A percentile compares a stretch with the other conserved stretches of the same genome.
Conservation (phyloP, 2,329 filamentous ascomycete genomes). For the Diplodia seriata region DNA sequence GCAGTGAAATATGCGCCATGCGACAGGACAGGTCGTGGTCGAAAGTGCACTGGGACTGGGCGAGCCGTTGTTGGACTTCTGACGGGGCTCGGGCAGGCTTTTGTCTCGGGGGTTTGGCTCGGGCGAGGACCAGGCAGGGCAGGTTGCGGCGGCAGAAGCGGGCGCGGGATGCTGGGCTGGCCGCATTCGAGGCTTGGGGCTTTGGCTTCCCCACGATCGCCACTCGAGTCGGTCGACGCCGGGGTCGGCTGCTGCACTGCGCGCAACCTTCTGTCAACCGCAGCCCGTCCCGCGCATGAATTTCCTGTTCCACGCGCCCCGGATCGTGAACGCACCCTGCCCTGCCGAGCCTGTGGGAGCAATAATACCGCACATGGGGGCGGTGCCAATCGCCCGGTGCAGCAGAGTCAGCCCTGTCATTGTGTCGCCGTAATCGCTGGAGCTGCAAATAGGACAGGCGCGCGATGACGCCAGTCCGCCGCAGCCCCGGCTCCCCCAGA, state of each 20-base stretch:
- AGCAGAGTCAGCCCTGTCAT: slow-evolving; percentile 15
- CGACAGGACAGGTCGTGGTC: no score
- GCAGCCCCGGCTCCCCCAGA: neutral
- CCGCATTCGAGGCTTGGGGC: neutral
- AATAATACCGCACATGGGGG: slow-evolving; percentile 15
- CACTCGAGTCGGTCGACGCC: neutral
- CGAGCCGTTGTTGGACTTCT: neutral
- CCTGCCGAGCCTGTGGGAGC: slow-evolving; percentile 14
- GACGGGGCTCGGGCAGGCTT: neutral
- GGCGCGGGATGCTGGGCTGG: slow-evolving; percentile 1
- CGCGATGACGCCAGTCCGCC: slow-evolving; percentile 9
- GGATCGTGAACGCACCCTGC: neutral
- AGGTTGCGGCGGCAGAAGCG: neutral
- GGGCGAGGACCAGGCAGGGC: neutral
- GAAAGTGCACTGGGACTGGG: neutral
- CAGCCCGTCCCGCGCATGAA: slow-evolving; percentile 8
- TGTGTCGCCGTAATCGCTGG: neutral
- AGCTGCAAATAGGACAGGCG: slow-evolving; percentile 5
- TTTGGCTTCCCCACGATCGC: slow-evolving; percentile 22
- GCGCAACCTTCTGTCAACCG: neutral
- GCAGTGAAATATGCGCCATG: neutral
- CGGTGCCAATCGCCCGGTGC: neutral
- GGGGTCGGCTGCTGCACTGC: slow-evolving; percentile 7
- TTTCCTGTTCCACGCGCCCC: neutral
- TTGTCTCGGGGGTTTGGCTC: neutral